Percentiles rank a stretch among this genome's conserved stretches.
These are phyloP conservation scores for Dissophora globulifera DNA, from an alignment of 192 early-diverging fungal species.

Conservation along the genomic window DNA sequence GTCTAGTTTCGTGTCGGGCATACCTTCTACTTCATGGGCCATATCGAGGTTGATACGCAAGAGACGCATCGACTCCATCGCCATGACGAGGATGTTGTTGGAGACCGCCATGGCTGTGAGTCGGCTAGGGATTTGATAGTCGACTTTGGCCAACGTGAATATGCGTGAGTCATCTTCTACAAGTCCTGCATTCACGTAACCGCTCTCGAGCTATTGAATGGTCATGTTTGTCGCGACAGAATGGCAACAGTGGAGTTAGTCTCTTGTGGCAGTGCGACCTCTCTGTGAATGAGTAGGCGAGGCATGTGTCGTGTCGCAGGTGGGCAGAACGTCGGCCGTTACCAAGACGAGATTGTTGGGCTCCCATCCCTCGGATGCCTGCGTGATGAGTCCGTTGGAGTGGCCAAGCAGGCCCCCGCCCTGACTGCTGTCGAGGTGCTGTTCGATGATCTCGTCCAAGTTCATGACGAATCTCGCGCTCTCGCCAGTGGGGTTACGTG, in stretches of 20 bases:
- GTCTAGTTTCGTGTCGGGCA: no score
- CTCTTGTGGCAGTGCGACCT: no score
- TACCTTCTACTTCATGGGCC: conserved; percentile 81
- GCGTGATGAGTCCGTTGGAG: conserved; percentile 28
- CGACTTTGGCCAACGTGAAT: conserved; percentile 89
- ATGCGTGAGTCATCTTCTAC: conserved; percentile 63
- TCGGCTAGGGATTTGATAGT: conserved; percentile 85
- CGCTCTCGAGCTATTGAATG: conserved; percentile 65
- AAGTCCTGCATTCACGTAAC: conserved; percentile 66
- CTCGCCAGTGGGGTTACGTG: not conserved
- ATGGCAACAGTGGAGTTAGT: conserved; percentile 7
- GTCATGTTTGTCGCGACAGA: no score
- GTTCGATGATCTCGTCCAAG: conserved; percentile 50
- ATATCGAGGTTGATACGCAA: conserved; percentile 92
- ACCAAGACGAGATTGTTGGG: conserved; percentile 49
- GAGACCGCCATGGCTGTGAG: conserved; percentile 81
- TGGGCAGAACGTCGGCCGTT: not conserved
- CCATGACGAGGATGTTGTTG: conserved; percentile 86
- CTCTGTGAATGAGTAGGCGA: not conserved
- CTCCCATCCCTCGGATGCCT: conserved; percentile 47
- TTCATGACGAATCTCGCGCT: conserved; percentile 29
- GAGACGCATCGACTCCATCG: conserved; percentile 77
- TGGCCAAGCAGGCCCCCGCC: conserved; percentile 5
- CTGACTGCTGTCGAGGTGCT: conserved; percentile 28
- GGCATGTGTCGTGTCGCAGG: not conserved